Base-by-base conservation (phyloP, 108 stramenopile species). In the Skeletonema costatum region DNA sequence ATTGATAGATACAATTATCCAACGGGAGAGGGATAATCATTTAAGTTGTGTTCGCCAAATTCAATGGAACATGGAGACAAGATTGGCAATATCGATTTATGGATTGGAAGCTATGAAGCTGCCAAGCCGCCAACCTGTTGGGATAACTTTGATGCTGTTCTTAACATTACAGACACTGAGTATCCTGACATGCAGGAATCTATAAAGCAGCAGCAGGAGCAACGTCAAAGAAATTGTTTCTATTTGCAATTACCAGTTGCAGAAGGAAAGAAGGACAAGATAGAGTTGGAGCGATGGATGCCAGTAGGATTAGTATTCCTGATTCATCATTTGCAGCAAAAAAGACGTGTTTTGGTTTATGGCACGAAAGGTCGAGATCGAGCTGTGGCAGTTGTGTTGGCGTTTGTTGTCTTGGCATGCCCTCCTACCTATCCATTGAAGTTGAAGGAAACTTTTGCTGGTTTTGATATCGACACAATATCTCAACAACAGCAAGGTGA, bases 291-390 rank as follows among this genome's bases (percentile, higher is more conserved):
- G 71, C 42, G 70, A 16, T 89, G 85, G 86, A 70, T 94, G 80
- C 76, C 93, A 8, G 80, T 89, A 5, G 91, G 88, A n/a, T 68
- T 94, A 25, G 64, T 35, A 2, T 94, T 92, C 78, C n/a, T 86
- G 2, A 66, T 80, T 13, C 66, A 74, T 35, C 88, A 90, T 67
- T 35, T 84, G 10, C 41, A 73, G 60, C 53, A 66, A 31, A 70
- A 65, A 7, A 31, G 85, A 30, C 70, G 89, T 25, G 82, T 92
- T 13, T 68, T 94, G 53, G 84, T 94, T 0, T 90, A 94, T 70
- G 89, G 93, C 69, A 89, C 89, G 64, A 91, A 94, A 70, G 93
- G 93, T 3, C 86, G 78, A 71, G 93, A 94, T 83, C 88, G 90
- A 35, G 88, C 88, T 13, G 93, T 94, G 30, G 93, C 90, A 35